A percentile compares a stretch with the other conserved stretches of the same genome.
These are phyloP conservation scores for Lachancea lanzarotensis DNA, from an alignment of 805 yeast species.

Conservation along the genomic window DNA sequence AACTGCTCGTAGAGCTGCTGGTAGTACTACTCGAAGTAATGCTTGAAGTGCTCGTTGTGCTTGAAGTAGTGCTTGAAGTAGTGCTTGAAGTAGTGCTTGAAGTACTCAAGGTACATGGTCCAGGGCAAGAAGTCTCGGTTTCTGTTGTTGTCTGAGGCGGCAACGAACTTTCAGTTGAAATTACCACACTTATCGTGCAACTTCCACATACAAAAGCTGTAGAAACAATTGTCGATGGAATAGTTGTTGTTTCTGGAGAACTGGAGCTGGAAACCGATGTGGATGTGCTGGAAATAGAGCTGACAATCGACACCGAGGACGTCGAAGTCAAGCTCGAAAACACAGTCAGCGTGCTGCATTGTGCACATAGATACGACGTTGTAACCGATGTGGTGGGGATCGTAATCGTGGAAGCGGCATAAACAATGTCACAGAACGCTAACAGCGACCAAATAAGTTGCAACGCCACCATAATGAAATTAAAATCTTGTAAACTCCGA, in stretches of 20 bases:
- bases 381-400: neutral
- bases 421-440: neutral
- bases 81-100: neutral
- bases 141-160: neutral
- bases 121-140: slow-evolving; percentile 1
- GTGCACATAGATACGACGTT: slow-evolving; percentile 2
- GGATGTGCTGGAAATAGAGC: neutral
- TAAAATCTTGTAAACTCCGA: too few species aligned
- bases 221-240: neutral
- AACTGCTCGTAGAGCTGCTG: neutral
- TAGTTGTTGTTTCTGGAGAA: slow-evolving; percentile 3
- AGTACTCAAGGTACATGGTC: neutral
- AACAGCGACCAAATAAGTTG: neutral
- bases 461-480: neutral
- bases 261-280: neutral
- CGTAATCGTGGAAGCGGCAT: neutral
- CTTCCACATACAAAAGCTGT: neutral
- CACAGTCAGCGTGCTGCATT: neutral
- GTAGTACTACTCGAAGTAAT: too few species aligned
- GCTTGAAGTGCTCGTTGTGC: too few species aligned
- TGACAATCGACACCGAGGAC: neutral
- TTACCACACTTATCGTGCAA: neutral
- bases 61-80: neutral
- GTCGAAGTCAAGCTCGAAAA: too few species aligned
- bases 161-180: neutral